These are phyloP conservation scores for Malassezia obtusa DNA, from an alignment of 1,284 basidiomycete species.

Conservation along the genomic window DNA sequence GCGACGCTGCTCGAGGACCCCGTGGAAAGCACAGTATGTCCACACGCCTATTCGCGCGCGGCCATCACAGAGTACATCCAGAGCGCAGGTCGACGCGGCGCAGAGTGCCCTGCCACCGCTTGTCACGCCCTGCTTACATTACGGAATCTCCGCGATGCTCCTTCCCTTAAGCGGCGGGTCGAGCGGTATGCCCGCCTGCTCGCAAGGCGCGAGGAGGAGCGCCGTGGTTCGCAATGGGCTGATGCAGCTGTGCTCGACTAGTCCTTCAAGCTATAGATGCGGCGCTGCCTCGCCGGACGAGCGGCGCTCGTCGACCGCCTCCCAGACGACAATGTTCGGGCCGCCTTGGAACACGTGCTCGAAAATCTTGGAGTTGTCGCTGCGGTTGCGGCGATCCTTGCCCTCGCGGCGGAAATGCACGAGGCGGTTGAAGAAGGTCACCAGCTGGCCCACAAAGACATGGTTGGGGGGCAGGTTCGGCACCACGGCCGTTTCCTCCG, in stretches of 20 bases:
- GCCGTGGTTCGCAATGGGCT: neutral
- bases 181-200: constrained; percentile 13
- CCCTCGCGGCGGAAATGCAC: constrained; percentile 47
- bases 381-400: constrained; percentile 40
- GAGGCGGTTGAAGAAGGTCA: constrained; percentile 40
- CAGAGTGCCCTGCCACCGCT: constrained; percentile 12
- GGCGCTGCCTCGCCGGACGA: neutral
- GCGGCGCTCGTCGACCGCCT: neutral
- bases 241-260: constrained; percentile 10
- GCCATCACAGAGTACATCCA: constrained; percentile 9
- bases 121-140: neutral
- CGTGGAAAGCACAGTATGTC: constrained; percentile 18
- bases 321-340: neutral
- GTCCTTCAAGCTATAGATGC: neutral
- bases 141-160: constrained; percentile 2
- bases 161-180: constrained; percentile 7
- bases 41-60: constrained; percentile 18
- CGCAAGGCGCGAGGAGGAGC: constrained; percentile 6
- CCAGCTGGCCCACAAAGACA: constrained; percentile 26
- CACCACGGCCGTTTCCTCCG: neutral
- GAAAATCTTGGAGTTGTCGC: constrained; percentile 11
- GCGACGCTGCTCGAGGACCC: constrained; percentile 30
- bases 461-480: neutral
- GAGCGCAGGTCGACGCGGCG: neutral
- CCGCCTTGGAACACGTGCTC: constrained; percentile 1